These are phyloP conservation scores for Diversispora eburnea DNA, from an alignment of 192 early-diverging fungal species.

Conservation along the genomic window DNA sequence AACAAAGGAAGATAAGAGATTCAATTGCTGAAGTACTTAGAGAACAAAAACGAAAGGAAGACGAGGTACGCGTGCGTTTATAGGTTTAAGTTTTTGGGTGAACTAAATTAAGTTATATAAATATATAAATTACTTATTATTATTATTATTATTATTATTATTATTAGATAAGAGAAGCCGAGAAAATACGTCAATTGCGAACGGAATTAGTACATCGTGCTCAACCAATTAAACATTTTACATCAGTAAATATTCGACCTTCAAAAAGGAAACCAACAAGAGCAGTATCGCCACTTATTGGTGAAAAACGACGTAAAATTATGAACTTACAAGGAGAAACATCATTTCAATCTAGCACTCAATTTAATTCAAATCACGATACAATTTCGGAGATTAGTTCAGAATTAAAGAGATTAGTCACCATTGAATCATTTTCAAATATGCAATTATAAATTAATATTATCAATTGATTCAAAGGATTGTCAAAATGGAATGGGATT, in stretches of 20 bases:
- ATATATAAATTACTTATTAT: background rate
- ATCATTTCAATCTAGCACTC: background rate
- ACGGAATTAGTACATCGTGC: background rate
- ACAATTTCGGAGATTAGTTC: background rate
- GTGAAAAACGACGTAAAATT: constrained; percentile 1
- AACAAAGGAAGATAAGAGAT: constrained; percentile 12
- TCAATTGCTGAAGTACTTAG: background rate
- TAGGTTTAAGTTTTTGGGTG: background rate
- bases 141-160: too few relatives aligned
- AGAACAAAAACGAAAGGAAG: constrained; percentile 3
- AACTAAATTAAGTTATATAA: background rate
- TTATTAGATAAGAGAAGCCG: background rate
- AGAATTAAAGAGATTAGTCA: background rate
- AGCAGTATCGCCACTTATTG: constrained; percentile 19
- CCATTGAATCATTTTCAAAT: background rate
- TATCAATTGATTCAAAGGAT: too few relatives aligned
- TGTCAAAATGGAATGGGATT: too few relatives aligned
- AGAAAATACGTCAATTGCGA: constrained; percentile 13
- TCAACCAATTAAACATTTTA: background rate
- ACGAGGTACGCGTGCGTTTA: background rate
- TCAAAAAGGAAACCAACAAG: constrained; percentile 1
- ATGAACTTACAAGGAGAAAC: background rate
- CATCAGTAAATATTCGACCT: background rate
- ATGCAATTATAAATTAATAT: too few relatives aligned
- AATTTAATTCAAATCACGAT: background rate